A percentile compares a stretch with the other conserved stretches of the same genome.
Evolutionary conservation across 306 rosid species (phyloP).

Genomic region (Trifolium pratense): DNA sequence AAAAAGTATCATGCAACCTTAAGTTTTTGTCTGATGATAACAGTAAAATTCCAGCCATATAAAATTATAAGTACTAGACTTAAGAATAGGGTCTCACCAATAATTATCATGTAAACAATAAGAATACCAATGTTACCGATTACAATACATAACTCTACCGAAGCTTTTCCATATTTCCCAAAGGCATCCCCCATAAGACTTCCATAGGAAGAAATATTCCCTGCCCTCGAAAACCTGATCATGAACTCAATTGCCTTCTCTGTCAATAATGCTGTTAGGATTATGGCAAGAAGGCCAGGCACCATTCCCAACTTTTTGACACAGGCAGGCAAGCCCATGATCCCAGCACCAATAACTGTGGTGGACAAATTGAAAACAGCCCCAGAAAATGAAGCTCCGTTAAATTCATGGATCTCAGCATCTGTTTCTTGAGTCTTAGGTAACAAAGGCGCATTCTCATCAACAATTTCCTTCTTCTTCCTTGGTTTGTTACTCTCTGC

Average conservation of each 20-base stretch:
- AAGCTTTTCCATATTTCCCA: conserved; percentile 71
- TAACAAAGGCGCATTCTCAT: conserved; percentile 73
- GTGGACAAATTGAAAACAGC: conserved; percentile 89
- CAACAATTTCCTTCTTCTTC: conserved; percentile 31
- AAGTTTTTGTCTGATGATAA: neutral
- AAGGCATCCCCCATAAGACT: conserved; percentile 73
- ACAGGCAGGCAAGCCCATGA: conserved; percentile 91
- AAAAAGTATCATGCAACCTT: conserved; percentile 41
- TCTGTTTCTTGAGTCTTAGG: conserved; percentile 50
- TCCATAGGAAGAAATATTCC: conserved; percentile 71
- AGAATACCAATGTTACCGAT: conserved; percentile 76
- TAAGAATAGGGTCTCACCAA: conserved; percentile 53
- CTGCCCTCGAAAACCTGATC: conserved; percentile 71
- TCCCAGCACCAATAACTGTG: conserved; percentile 89
- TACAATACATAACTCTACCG: conserved; percentile 62
- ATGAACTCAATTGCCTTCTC: conserved; percentile 73
- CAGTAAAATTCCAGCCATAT: neutral
- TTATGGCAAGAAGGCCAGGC: conserved; percentile 73
- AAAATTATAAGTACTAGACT: neutral
- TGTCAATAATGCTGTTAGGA: conserved; percentile 71
- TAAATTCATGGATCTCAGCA: conserved; percentile 62
- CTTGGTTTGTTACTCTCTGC: conserved; percentile 29
- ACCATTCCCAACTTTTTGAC: conserved; percentile 76
- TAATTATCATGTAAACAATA: conserved; percentile 83
- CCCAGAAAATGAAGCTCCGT: conserved; percentile 87